A percentile compares a stretch with the other conserved stretches of the same genome.
Conservation (phyloP, 2,329 filamentous ascomycete genomes). For the Beauveria varroae region DNA sequence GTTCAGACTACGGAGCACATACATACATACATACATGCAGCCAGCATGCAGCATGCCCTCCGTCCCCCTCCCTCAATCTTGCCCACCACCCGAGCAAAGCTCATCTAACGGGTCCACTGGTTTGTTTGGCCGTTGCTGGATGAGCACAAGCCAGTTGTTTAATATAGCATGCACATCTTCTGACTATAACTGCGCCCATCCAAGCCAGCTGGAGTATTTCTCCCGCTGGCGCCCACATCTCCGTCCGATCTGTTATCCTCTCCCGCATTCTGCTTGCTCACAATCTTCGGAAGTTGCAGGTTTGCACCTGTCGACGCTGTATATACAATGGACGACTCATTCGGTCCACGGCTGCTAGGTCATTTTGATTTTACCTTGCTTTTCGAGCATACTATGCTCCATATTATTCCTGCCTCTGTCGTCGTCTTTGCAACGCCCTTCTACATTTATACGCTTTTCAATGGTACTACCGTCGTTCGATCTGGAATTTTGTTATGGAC, state of each 20-base stretch:
- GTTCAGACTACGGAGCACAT: no score
- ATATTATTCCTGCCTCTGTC: neutral
- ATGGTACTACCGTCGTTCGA: neutral
- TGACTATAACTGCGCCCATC: neutral
- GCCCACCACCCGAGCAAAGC: neutral
- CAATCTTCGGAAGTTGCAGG: neutral
- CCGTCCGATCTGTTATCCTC: no score
- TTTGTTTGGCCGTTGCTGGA: neutral
- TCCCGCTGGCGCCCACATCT: no score
- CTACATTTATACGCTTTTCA: neutral
- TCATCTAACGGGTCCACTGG: neutral
- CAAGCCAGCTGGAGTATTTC: no score
- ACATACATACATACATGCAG: no score
- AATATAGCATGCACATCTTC: neutral
- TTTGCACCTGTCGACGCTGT: no score
- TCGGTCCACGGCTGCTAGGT: constrained; percentile 2
- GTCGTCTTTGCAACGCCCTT: constrained; percentile 12
- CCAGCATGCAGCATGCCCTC: neutral
- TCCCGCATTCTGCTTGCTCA: neutral
- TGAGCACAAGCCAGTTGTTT: neutral
- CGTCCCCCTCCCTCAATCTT: no score
- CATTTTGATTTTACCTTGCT: constrained; percentile 4
- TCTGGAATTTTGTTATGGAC: constrained; percentile 15
- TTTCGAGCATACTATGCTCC: constrained; percentile 6
- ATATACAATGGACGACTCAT: neutral